Percentiles rank a stretch among this genome's conserved stretches.
phyloP scores from a whole-genome alignment of 2,329 filamentous ascomycete genomes.

The Ascochyta clinopodiicola region DNA sequence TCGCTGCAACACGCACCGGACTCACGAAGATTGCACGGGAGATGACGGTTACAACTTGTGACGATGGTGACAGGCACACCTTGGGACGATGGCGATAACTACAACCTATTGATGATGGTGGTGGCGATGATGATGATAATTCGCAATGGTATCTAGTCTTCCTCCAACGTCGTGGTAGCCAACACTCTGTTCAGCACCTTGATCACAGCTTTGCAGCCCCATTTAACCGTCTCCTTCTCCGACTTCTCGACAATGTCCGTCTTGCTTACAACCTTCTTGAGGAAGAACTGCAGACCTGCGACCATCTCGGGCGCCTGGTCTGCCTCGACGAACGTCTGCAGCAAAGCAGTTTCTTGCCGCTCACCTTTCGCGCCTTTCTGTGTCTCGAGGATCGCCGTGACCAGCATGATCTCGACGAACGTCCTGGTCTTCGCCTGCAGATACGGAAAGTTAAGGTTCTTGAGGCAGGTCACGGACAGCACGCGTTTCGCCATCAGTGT shows the following conservation, averaged over 20 bases:
- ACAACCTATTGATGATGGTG: too few relatives aligned
- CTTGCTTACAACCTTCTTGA: conserved; percentile 75
- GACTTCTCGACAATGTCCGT: conserved; percentile 61
- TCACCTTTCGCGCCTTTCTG: conserved; percentile 56
- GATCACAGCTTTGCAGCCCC: conserved; percentile 51
- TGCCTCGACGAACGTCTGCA: conserved; percentile 70
- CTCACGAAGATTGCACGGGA: conserved; percentile 10
- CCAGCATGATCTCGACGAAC: conserved; percentile 82
- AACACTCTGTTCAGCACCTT: conserved; percentile 46
- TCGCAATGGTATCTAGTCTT: conserved; percentile 37
- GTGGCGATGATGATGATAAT: background rate
- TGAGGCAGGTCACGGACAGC: conserved; percentile 64
- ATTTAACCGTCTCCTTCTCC: conserved; percentile 59
- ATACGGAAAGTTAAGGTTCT: conserved; percentile 79
- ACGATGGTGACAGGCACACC: too few relatives aligned
- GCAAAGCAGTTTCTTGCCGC: conserved; percentile 64
- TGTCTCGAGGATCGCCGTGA: conserved; percentile 74
- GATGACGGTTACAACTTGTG: background rate
- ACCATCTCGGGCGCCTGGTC: conserved; percentile 72
- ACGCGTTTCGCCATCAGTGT: conserved; percentile 66
- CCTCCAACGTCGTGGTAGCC: conserved; percentile 46
- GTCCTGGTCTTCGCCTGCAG: conserved; percentile 76
- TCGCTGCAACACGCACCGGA: conserved; percentile 1
- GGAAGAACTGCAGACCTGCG: conserved; percentile 77
- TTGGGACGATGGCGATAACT: too few relatives aligned